phyloP scores from a whole-genome alignment of 148 eudicot genomes.

The Polygonum aviculare region DNA sequence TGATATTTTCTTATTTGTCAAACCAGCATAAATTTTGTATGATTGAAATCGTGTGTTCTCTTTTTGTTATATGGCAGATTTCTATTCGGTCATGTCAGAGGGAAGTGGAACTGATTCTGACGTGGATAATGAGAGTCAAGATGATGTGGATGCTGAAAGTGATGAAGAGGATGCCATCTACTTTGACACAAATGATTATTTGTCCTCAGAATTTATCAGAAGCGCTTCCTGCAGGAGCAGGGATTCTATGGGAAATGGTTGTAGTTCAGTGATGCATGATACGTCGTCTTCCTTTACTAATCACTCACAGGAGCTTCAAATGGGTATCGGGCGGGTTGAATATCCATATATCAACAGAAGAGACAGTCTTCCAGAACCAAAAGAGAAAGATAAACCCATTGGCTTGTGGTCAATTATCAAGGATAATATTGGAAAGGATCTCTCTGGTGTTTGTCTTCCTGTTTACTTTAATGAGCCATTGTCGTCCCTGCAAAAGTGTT shows the following conservation, averaged over 20 bases:
- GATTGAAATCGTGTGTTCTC: neutral
- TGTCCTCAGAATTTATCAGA: constrained; percentile 74
- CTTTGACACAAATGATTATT: constrained; percentile 80
- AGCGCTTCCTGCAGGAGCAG: constrained; percentile 82
- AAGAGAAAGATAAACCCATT: constrained; percentile 84
- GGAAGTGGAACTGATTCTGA: constrained; percentile 87
- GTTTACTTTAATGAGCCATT: constrained; percentile 96
- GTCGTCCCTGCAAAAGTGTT: constrained; percentile 89
- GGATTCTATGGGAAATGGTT: constrained; percentile 44
- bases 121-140: constrained; percentile 75
- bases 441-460: constrained; percentile 96
- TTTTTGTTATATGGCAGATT: constrained; percentile 38
- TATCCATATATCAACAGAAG: constrained; percentile 73
- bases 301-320: constrained; percentile 38
- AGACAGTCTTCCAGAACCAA: constrained; percentile 85
- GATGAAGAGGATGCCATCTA: constrained; percentile 77
- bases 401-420: constrained; percentile 96
- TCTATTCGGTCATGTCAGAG: constrained; percentile 91
- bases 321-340: constrained; percentile 47
- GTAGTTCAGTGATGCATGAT: constrained; percentile 49
- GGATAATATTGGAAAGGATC: constrained; percentile 93
- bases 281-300: constrained; percentile 30
- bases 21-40: neutral
- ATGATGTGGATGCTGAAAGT: constrained; percentile 65
- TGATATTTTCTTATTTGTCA: too few species aligned